phyloP scores from a whole-genome alignment of 345 rosid species.

The Eucalyptus erythrocorys region DNA sequence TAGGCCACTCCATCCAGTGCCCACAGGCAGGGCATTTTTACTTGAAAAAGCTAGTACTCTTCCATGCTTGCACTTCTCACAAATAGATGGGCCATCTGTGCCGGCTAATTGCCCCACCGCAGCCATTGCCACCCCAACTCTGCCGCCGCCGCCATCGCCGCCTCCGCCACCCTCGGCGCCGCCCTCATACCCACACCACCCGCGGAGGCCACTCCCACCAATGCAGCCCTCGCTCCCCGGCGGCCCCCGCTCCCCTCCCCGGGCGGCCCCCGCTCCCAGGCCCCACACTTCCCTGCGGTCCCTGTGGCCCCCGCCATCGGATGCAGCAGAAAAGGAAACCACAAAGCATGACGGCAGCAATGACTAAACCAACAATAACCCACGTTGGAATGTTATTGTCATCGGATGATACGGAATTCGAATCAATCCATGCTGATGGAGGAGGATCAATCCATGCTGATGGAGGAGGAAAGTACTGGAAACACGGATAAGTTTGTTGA shows the following conservation, averaged over 20 bases:
- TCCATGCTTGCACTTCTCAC: background rate
- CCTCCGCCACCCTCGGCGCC: too few relatives aligned
- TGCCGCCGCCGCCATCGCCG: accelerated
- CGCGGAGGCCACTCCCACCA: too few relatives aligned
- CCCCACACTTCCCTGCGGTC: too few relatives aligned
- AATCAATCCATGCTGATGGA: background rate
- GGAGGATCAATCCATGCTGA: too few relatives aligned
- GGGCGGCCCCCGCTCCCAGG: accelerated
- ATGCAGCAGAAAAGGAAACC: background rate
- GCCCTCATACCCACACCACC: too few relatives aligned
- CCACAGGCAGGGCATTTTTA: too few relatives aligned
- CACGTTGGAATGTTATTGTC: background rate
- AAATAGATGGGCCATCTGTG: too few relatives aligned
- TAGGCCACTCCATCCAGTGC: too few relatives aligned
- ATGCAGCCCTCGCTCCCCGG: accelerated
- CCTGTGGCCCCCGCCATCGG: background rate
- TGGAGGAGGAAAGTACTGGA: background rate
- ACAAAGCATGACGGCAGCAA: background rate
- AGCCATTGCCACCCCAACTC: too few relatives aligned
- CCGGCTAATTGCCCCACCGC: too few relatives aligned
- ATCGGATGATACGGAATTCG: background rate
- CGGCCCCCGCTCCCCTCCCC: too few relatives aligned
- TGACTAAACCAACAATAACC: background rate
- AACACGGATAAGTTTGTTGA: background rate
- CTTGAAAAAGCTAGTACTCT: too few relatives aligned